Evolutionary conservation across 2,329 filamentous ascomycete species (phyloP), one percentile per base, ranked within the genome.

Genomic region (Sarocladium kiliense): DNA sequence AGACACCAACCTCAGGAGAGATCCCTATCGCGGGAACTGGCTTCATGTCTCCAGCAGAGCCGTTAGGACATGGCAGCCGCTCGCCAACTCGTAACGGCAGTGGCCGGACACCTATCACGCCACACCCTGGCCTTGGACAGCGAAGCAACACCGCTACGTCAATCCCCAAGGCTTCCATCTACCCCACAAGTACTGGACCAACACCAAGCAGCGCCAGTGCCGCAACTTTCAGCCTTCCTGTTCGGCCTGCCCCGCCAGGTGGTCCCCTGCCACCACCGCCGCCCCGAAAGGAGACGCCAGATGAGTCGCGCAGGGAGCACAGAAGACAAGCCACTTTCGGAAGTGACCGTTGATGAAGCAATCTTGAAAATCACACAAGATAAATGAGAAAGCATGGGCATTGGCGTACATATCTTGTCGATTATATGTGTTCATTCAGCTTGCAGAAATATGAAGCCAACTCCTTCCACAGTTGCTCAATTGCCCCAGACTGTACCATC

Each of bases 1-100:
- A 76, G 49, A 88, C 85, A 18, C 86, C 87, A 30, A 88, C 85
- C 11, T 88, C 86, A 54, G 86, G 85, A 57, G 85, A 90, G 62
- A 89, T 90, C 57, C 85, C 85, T 37, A 83, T 89, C 58, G 79
- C 76, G 53, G 79, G 80, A 30, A 78, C 77, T 56, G 72, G 71
- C 30, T 79, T 84, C 61, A 70, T 79, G 58, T 80, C 79, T 37
- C 81, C 81, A 7, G 55, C 74, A 74, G 62, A 78, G 82, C 60
- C 73, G 75, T 60, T 68, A 71, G 62, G 66, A 65, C 54, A 74
- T 74, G 58, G 61, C 34, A 77, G 71, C 63, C 76, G 79, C 62
- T 81, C 80, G 37, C 78, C 80, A 36, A 77, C 77, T 58, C 73
- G 78, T 60, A 77, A 76, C 58, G 77, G 80, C 44, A 64, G 71